These are phyloP conservation scores for Carex sylvatica DNA, from an alignment of 202 grass and related monocot species.

Conservation along the genomic window DNA sequence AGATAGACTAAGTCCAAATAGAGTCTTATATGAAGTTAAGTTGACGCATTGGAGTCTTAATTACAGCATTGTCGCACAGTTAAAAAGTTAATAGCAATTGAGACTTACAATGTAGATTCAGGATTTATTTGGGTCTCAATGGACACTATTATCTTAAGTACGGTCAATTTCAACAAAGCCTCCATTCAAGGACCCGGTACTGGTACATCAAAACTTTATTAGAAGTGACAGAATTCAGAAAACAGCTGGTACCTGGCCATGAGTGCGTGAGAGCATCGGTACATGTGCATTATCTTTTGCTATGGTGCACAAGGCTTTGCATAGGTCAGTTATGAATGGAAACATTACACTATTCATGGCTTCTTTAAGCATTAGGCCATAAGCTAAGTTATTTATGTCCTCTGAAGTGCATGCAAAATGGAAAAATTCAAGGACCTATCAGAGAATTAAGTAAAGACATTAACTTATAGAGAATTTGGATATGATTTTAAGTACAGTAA, in stretches of 20 bases:
- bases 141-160: background rate
- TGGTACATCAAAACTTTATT: background rate
- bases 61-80: slow-evolving; percentile 4
- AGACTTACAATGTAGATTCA: background rate
- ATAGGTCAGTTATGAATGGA: slow-evolving; percentile 59
- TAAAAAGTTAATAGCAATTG: background rate
- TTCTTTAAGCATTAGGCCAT: slow-evolving; percentile 83
- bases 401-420: slow-evolving; percentile 97
- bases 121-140: background rate
- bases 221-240: background rate
- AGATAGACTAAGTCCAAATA: background rate
- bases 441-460: slow-evolving; percentile 22
- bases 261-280: slow-evolving; percentile 77
- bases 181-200: background rate
- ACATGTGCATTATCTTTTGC: slow-evolving; percentile 64
- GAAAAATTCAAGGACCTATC: slow-evolving; percentile 86
- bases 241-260: slow-evolving; percentile 66
- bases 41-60: background rate
- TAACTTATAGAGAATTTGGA: background rate
- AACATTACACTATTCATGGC: slow-evolving; percentile 66
- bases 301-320: slow-evolving; percentile 47
- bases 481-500: slow-evolving; percentile 6
- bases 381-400: slow-evolving; percentile 92
- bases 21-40: no score
- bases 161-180: background rate